A percentile compares a stretch with the other conserved stretches of the same genome.
Conservation (phyloP, 305 asterid genomes). For the Solanum aculeatissimum region DNA sequence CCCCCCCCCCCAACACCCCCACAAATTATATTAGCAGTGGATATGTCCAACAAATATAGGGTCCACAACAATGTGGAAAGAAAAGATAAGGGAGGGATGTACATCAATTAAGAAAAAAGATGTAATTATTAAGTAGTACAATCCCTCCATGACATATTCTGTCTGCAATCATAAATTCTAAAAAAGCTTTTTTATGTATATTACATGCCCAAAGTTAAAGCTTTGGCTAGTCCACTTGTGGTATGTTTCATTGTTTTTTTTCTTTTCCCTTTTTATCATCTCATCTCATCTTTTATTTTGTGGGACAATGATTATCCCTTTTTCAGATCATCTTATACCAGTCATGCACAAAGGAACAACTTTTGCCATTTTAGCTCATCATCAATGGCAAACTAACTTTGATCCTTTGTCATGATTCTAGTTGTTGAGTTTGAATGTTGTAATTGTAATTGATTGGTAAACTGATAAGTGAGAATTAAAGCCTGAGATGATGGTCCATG, state of each 20-base stretch:
- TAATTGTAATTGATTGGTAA: background rate
- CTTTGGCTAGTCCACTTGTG: constrained; percentile 12
- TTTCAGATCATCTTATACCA: background rate
- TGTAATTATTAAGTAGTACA: background rate
- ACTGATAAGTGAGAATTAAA: background rate
- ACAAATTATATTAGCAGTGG: background rate
- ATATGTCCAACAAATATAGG: constrained; percentile 2
- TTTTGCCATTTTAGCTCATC: constrained; percentile 2
- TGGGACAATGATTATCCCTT: background rate
- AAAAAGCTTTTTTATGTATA: background rate
- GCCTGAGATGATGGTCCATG: background rate
- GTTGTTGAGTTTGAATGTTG: background rate
- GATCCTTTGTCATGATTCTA: background rate
- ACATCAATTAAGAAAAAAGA: constrained; percentile 5
- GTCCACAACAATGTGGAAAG: constrained; percentile 24
- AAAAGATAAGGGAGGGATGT: background rate
- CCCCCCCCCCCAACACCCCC: background rate
- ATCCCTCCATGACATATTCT: constrained; percentile 1
- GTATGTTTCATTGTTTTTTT: background rate
- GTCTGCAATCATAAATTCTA: constrained; percentile 10
- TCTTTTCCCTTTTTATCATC: background rate
- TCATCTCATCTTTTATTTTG: constrained; percentile 2
- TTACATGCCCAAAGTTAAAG: constrained; percentile 14
- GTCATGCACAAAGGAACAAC: background rate
- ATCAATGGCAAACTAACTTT: background rate